Percentiles rank a stretch among this genome's conserved stretches.
Conservation (phyloP, 2,329 filamentous ascomycete species). For the Emydomyces testavorans region DNA sequence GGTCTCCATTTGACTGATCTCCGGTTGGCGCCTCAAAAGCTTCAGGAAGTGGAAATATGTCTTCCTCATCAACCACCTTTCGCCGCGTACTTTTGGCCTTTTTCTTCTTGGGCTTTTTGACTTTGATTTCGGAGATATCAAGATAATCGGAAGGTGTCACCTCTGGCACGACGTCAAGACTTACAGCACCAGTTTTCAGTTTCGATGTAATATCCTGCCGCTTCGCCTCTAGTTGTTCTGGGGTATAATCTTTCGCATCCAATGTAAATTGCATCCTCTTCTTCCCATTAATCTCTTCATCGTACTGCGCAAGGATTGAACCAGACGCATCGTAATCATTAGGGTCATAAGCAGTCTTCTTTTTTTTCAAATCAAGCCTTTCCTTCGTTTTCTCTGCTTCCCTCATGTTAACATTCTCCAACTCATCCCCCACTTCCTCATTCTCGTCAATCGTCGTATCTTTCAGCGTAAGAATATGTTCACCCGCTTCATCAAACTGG, state of each 20-base stretch:
- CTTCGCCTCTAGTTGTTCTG: constrained; percentile 50
- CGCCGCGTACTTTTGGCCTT: constrained; percentile 66
- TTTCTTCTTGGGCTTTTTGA: constrained; percentile 85
- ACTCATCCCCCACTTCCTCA: constrained; percentile 79
- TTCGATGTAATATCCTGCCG: constrained; percentile 46
- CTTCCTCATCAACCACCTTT: constrained; percentile 53
- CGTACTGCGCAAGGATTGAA: constrained; percentile 76
- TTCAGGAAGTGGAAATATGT: constrained; percentile 37
- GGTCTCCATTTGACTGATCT: constrained; percentile 32
- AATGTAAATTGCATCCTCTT: constrained; percentile 80
- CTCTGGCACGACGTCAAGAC: constrained; percentile 53
- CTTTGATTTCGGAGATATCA: constrained; percentile 73
- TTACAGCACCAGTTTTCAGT: constrained; percentile 58
- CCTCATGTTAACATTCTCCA: constrained; percentile 41
- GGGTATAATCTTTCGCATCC: constrained; percentile 61
- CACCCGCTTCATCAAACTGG: constrained; percentile 64
- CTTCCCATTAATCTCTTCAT: constrained; percentile 87
- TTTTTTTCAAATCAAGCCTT: constrained; percentile 76
- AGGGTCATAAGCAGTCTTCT: constrained; percentile 78
- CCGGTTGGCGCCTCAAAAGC: constrained; percentile 23
- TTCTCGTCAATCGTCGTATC: constrained; percentile 75
- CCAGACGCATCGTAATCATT: constrained; percentile 55
- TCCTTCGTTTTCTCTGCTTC: constrained; percentile 43
- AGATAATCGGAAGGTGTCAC: constrained; percentile 68
- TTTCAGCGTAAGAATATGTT: constrained; percentile 89